A percentile compares a stretch with the other conserved stretches of the same genome.
Evolutionary conservation across 257 asterid species (phyloP).

Genomic region (Solanum medicagineum): DNA sequence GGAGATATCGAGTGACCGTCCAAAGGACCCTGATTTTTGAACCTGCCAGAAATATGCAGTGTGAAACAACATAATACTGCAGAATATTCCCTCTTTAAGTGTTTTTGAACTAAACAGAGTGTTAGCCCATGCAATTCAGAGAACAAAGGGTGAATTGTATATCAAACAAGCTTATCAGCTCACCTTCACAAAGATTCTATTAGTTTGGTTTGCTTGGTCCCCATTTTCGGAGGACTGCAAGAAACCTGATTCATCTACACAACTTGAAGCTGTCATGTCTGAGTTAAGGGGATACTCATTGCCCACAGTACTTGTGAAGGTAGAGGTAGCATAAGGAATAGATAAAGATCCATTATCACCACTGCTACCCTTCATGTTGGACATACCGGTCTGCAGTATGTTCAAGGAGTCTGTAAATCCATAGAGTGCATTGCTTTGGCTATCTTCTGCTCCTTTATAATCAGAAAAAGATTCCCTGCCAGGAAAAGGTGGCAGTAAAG

Average conservation of each 20-base stretch:
- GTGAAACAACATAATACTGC: not conserved
- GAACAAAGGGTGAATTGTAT: not conserved
- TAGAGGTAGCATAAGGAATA: slow-evolving; percentile 41
- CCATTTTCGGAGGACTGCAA: slow-evolving; percentile 73
- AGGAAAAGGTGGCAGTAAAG: slow-evolving; percentile 54
- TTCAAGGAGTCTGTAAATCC: slow-evolving; percentile 46
- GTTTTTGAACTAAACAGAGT: not conserved
- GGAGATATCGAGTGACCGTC: slow-evolving; percentile 87
- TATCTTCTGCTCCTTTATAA: slow-evolving; percentile 35
- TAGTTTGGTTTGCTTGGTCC: slow-evolving; percentile 47
- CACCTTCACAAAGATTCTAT: slow-evolving; percentile 88
- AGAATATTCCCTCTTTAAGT: not conserved
- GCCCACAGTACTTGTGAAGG: slow-evolving; percentile 38
- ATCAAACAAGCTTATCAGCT: not conserved
- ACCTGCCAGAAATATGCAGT: slow-evolving; percentile 38
- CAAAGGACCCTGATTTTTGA: slow-evolving; percentile 87
- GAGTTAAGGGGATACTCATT: slow-evolving; percentile 51
- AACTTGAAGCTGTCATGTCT: slow-evolving; percentile 68
- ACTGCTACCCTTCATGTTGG: slow-evolving; percentile 29
- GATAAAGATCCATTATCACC: slow-evolving; percentile 39
- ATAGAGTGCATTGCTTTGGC: slow-evolving; percentile 44
- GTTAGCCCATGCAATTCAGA: not conserved
- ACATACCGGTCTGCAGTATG: slow-evolving; percentile 32
- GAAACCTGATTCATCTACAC: slow-evolving; percentile 83
- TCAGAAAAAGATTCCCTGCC: slow-evolving; percentile 46